A percentile compares a stretch with the other conserved stretches of the same genome.
Conservation (phyloP, 2,329 filamentous ascomycete genomes). For the Davidsoniella australis region DNA sequence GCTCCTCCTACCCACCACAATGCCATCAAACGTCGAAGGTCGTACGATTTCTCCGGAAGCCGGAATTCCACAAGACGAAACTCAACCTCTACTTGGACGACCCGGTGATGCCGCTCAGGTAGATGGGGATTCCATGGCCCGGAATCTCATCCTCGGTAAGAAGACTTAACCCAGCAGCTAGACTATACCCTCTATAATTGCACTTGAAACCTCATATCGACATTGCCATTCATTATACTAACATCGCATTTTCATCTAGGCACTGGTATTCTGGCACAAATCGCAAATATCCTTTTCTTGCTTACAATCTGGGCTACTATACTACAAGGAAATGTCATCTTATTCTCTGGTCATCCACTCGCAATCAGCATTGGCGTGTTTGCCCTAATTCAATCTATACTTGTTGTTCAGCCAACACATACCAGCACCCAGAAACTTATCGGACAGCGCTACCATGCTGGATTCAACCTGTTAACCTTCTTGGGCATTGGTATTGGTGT, state of each 20-base stretch:
- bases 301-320: conserved; percentile 64
- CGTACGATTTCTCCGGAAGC: neutral
- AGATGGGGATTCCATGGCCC: conserved; percentile 42
- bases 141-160: conserved; percentile 61
- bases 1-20: neutral
- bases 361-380: conserved; percentile 50
- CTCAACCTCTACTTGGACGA: conserved; percentile 30
- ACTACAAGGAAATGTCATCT: conserved; percentile 50
- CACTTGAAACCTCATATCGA: neutral
- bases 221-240: neutral
- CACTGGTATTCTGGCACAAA: conserved; percentile 65
- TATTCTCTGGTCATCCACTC: conserved; percentile 83
- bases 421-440: conserved; percentile 54
- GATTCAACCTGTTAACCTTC: conserved; percentile 50
- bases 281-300: conserved; percentile 57
- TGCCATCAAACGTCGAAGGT: neutral
- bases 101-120: conserved; percentile 58
- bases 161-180: conserved; percentile 11
- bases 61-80: conserved; percentile 20
- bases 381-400: conserved; percentile 59
- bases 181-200: conserved; percentile 2
- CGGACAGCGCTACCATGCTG: conserved; percentile 46
- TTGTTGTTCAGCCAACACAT: conserved; percentile 76
- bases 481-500: conserved; percentile 47
- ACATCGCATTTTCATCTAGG: conserved; percentile 30